Base-by-base conservation (phyloP, 352 stramenopile species). In the Globisporangium camurandrum region DNA sequence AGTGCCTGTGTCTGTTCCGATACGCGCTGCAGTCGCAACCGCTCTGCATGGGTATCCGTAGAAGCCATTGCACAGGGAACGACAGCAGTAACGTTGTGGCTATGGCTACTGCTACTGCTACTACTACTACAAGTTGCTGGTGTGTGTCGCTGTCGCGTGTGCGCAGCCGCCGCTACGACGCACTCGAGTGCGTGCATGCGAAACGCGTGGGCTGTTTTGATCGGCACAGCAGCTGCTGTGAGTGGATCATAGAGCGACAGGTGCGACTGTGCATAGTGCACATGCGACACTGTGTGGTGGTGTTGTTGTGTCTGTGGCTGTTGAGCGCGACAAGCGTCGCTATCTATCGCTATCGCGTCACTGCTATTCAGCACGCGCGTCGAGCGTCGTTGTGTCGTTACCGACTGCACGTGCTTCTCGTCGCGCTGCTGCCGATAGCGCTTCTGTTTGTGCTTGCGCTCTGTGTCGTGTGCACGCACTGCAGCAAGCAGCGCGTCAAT, bases 131-230 rank as follows among this genome's bases (percentile, higher is more conserved):
- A 10, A 33, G 31, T 23, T 42, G 45, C 0, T 17, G 30, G 5
- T 22, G 54, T 16, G 9, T 10, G 2, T 37, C 8, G 31, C 31
- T 37, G 31, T 37, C 31, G n/a, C 10, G n/a, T n/a, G n/a, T n/a
- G 31, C 64, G 43, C 69, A 38, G 60, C 56, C 17, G 53, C 53
- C 0, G 49, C 49, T 23, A 68, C 51, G 49, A 87, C 49, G 17
- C 70, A 58, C 40, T 87, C 75, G 2, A 87, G 52, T 11, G 70
- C 72, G 27, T 74, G 67, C 42, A 86, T 62, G 50, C 84, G 84
- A 52, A 84, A 86, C 1, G 64, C 52, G 49, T 87, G 67, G 2
- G 69, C 64, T 0, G 64, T 72, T 22, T 65, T 67, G 24, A 67
- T 45, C 14, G 66, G 59, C 14, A 73, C n/a, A n/a, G n/a, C 57